These are phyloP conservation scores for Spatholobus suberectus DNA, from an alignment of 306 rosid species.

Conservation along the genomic window DNA sequence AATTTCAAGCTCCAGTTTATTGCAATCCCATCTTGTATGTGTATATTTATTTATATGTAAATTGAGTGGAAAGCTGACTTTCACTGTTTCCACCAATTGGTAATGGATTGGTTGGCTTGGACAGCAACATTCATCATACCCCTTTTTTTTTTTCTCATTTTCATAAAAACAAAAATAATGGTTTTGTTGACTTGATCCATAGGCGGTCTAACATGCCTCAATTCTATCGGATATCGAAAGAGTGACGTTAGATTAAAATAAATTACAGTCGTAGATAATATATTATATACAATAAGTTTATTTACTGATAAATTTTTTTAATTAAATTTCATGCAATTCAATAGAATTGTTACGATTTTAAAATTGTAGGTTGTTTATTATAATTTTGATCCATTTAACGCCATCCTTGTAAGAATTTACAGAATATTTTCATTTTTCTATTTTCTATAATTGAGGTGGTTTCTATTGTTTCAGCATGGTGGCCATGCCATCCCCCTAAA, in stretches of 20 bases:
- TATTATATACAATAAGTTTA: not conserved
- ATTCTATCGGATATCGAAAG: not conserved
- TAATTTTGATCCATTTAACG: not conserved
- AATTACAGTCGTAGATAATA: not conserved
- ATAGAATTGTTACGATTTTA: not conserved
- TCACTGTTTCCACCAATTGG: slow-evolving; percentile 11
- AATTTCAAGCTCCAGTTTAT: not conserved
- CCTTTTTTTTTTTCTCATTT: not conserved
- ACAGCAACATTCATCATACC: not conserved
- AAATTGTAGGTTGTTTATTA: not conserved
- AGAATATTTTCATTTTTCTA: not conserved
- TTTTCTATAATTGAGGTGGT: too few species aligned
- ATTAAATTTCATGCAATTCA: not conserved
- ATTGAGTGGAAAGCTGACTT: not conserved
- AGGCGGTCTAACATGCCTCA: not conserved
- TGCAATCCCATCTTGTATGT: not conserved
- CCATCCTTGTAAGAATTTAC: not conserved
- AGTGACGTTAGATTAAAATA: not conserved
- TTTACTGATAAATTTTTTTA: not conserved
- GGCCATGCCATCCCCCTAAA: too few species aligned
- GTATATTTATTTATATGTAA: not conserved
- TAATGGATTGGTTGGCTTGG: not conserved
- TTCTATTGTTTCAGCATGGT: too few species aligned
- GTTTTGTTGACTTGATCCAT: not conserved
- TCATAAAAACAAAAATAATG: not conserved